Percentiles rank a stretch among this genome's conserved stretches.
These are phyloP conservation scores for Boletus barrowsii DNA, from an alignment of 768 basidiomycete genomes.

Conservation along the genomic window DNA sequence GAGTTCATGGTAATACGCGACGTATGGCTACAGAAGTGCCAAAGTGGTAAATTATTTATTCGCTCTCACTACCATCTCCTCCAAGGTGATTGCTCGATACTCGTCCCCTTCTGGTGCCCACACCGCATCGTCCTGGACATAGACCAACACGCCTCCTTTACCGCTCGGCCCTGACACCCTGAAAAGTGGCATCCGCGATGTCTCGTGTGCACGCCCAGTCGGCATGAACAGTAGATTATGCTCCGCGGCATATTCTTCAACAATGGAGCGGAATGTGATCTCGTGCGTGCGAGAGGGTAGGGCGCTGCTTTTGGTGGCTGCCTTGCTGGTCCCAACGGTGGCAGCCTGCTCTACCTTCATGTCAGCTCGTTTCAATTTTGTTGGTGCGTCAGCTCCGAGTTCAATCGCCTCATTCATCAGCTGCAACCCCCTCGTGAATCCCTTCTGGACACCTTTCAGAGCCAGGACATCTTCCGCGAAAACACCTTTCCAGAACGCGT, in stretches of 20 bases:
- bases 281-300: conserved; percentile 62
- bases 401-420: conserved; percentile 94
- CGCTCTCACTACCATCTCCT: conserved; percentile 82
- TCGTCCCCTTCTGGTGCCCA: conserved; percentile 73
- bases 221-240: conserved; percentile 91
- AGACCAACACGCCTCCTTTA: conserved; percentile 83
- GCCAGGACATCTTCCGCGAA: conserved; percentile 73
- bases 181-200: conserved; percentile 86
- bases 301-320: conserved; percentile 34
- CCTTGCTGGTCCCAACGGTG: conserved; percentile 27
- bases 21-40: neutral
- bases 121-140: conserved; percentile 90
- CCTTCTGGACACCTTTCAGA: conserved; percentile 63
- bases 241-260: conserved; percentile 83
- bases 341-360: conserved; percentile 46
- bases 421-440: conserved; percentile 86
- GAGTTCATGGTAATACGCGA: too few relatives aligned
- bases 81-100: conserved; percentile 76
- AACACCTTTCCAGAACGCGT: conserved; percentile 77
- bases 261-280: conserved; percentile 89
- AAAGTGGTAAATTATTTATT: conserved; percentile 23
- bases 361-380: conserved; percentile 65
- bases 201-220: conserved; percentile 78
- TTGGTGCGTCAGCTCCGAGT: conserved; percentile 73
- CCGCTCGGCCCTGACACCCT: conserved; percentile 82